Conservation (phyloP, 139 green algal species). For the Chlorella vulgaris region DNA sequence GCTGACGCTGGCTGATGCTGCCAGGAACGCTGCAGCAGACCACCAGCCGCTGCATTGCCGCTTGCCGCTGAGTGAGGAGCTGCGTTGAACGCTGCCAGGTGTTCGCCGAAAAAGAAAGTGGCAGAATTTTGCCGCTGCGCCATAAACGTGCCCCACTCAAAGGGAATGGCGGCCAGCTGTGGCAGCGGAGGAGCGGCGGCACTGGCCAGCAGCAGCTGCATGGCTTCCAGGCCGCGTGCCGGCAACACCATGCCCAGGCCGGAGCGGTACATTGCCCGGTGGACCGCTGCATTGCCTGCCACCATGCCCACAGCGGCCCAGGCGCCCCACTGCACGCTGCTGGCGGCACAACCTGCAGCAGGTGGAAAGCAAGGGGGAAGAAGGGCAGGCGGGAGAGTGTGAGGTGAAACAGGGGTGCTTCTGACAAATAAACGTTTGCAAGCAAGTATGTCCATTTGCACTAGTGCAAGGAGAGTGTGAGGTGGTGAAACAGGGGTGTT, state of each 20-base stretch:
- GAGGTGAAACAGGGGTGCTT: no score
- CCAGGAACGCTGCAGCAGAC: no score
- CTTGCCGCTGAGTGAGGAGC: not conserved
- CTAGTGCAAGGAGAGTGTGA: not conserved
- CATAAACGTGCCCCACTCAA: conserved; percentile 24
- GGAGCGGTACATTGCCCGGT: conserved; percentile 55
- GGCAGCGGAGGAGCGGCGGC: not conserved
- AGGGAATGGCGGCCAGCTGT: conserved; percentile 1
- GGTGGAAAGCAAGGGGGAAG: not conserved
- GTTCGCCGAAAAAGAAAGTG: conserved; percentile 7
- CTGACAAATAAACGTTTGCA: no score
- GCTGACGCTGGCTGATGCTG: not conserved
- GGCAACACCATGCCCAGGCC: conserved; percentile 72
- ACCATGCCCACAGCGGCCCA: conserved; percentile 63
- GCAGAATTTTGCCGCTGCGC: not conserved
- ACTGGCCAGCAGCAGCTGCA: conserved; percentile 29
- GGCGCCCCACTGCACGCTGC: conserved; percentile 64
- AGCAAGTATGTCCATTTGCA: not conserved
- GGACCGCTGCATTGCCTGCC: conserved; percentile 29
- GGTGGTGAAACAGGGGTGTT: no score
- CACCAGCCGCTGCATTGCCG: not conserved
- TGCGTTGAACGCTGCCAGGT: not conserved
- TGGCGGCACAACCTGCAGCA: conserved; percentile 27
- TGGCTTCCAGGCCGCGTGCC: conserved; percentile 45
- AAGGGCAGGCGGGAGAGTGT: no score